phyloP scores from a whole-genome alignment of 257 asterid species.

The Solanum etuberosum region DNA sequence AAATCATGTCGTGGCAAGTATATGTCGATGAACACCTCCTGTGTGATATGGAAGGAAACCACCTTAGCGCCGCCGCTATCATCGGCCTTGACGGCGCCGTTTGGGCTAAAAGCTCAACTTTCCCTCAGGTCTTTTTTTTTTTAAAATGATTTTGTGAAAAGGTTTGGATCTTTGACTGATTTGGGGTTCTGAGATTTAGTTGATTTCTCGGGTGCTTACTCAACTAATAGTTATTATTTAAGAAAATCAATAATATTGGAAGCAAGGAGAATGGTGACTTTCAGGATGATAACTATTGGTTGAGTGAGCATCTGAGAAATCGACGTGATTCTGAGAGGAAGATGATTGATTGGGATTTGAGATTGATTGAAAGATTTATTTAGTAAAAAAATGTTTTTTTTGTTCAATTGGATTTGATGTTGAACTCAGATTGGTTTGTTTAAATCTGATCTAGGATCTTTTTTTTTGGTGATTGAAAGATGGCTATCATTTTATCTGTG shows the following conservation, averaged over 20 bases:
- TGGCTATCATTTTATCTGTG: neutral
- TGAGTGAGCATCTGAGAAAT: neutral
- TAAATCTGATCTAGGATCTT: neutral
- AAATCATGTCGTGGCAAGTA: slow-evolving; percentile 74
- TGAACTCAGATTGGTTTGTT: neutral
- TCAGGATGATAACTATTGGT: neutral
- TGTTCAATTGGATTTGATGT: neutral
- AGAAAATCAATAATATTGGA: neutral
- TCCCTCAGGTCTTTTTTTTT: slow-evolving; percentile 47
- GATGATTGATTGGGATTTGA: neutral
- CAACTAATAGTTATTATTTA: neutral
- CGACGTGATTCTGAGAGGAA: neutral
- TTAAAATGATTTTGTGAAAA: neutral
- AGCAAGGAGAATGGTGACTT: neutral
- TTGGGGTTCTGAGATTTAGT: neutral
- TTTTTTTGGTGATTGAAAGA: neutral
- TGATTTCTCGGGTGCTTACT: neutral
- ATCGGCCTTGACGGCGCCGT: slow-evolving; percentile 69
- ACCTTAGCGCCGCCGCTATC: slow-evolving; percentile 66
- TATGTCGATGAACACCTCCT: slow-evolving; percentile 77
- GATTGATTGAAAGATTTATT: neutral
- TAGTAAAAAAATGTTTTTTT: neutral
- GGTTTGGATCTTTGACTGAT: neutral
- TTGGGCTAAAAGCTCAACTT: slow-evolving; percentile 71
- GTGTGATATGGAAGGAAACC: slow-evolving; percentile 54